Percentiles rank a stretch among this genome's conserved stretches.
phyloP scores from a whole-genome alignment of 306 rosid species.

The Cajanus cajan region DNA sequence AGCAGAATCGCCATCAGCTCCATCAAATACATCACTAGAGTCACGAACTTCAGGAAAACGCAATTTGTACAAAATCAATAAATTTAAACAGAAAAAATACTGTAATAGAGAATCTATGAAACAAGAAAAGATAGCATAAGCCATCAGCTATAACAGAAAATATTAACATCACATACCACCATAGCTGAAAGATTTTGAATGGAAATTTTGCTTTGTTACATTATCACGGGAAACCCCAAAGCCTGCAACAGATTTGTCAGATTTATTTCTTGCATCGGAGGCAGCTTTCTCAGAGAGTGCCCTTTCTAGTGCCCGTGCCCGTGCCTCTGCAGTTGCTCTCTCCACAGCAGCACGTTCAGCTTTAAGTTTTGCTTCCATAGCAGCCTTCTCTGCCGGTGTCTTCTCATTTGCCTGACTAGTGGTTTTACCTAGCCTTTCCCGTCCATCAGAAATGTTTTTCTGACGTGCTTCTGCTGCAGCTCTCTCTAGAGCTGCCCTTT shows the following conservation, averaged over 20 bases:
- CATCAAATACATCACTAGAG: slow-evolving; percentile 50
- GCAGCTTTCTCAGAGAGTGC: slow-evolving; percentile 80
- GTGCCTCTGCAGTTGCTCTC: slow-evolving; percentile 86
- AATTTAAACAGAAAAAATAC: slow-evolving; percentile 2
- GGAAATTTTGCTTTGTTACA: slow-evolving; percentile 45
- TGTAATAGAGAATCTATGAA: not conserved
- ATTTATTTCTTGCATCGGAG: slow-evolving; percentile 60
- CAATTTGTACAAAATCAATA: slow-evolving; percentile 27
- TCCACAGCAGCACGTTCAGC: slow-evolving; percentile 93
- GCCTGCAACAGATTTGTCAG: slow-evolving; percentile 47
- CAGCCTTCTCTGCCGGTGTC: slow-evolving; percentile 66
- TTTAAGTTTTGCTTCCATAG: slow-evolving; percentile 78
- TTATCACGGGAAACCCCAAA: slow-evolving; percentile 46
- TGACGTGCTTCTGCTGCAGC: slow-evolving; percentile 72
- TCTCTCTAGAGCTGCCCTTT: slow-evolving; percentile 67
- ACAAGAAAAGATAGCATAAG: slow-evolving; percentile 6
- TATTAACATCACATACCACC: slow-evolving; percentile 55
- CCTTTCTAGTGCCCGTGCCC: slow-evolving; percentile 83
- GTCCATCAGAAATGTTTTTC: slow-evolving; percentile 56
- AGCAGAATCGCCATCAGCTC: slow-evolving; percentile 57
- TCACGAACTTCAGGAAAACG: slow-evolving; percentile 38
- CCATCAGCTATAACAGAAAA: not conserved
- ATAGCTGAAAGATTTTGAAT: slow-evolving; percentile 59
- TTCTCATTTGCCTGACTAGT: slow-evolving; percentile 52
- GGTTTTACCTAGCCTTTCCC: slow-evolving; percentile 59